Percentiles rank a stretch among this genome's conserved stretches.
phyloP scores from a whole-genome alignment of 2,329 filamentous ascomycete species.

The Cercospora zeina region DNA sequence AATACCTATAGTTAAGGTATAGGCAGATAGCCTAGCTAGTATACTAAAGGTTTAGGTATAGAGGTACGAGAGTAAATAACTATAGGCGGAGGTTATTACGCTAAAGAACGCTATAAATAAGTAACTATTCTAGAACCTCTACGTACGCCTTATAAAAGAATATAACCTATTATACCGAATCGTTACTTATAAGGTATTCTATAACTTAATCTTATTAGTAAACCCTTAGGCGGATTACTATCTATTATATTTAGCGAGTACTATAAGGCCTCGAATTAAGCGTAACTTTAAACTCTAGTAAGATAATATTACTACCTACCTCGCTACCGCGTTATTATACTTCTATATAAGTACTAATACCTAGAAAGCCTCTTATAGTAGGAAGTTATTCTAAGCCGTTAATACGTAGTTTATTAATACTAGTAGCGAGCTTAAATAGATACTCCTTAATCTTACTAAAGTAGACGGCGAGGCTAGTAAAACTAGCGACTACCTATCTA shows the following conservation, averaged over 20 bases:
- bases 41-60: no score
- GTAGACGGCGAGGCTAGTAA: neutral
- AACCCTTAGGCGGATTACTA: neutral
- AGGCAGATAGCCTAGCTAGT: no score
- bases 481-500: neutral
- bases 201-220: no score
- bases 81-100: neutral
- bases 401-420: slow-evolving; percentile 2
- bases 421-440: neutral
- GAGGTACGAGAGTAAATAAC: no score
- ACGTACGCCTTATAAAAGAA: neutral
- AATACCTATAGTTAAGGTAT: no score
- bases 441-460: slow-evolving; percentile 5
- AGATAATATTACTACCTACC: neutral
- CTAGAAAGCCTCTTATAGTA: neutral
- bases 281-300: neutral
- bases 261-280: neutral
- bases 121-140: neutral
- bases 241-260: neutral
- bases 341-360: slow-evolving; percentile 7
- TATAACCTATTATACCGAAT: neutral
- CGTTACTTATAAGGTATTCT: no score
- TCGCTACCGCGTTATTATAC: neutral
- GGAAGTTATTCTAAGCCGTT: slow-evolving; percentile 3
- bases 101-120: neutral